Evolutionary conservation across 257 asterid species (phyloP).

Genomic region (Solanum appendiculatum): DNA sequence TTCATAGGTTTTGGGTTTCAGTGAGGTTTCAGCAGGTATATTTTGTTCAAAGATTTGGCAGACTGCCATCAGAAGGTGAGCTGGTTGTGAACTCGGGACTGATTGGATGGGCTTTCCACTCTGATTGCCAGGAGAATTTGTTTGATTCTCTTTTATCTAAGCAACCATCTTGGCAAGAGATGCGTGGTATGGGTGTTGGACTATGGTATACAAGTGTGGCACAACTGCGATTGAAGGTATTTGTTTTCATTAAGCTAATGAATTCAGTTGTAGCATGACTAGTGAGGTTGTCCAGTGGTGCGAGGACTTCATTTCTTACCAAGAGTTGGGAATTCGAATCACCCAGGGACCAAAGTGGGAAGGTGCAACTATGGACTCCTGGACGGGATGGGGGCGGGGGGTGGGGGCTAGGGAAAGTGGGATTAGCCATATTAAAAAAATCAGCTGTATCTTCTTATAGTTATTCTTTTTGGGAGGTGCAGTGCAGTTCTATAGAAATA

Average conservation of each 20-base stretch:
- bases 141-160: constrained; percentile 64
- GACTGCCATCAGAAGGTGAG: constrained; percentile 51
- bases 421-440: background rate
- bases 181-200: constrained; percentile 83
- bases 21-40: constrained; percentile 59
- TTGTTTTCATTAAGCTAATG: background rate
- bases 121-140: constrained; percentile 89
- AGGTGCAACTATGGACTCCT: background rate
- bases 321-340: background rate
- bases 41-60: constrained; percentile 51
- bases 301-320: background rate
- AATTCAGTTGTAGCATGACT: background rate
- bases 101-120: constrained; percentile 92
- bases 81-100: constrained; percentile 49
- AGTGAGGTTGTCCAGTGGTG: background rate
- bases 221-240: constrained; percentile 76
- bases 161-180: constrained; percentile 91
- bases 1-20: constrained; percentile 89
- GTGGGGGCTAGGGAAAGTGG: background rate
- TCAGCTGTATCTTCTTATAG: background rate
- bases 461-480: background rate
- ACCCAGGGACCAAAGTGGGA: background rate
- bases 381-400: background rate
- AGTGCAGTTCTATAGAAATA: background rate
- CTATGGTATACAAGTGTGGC: constrained; percentile 81